These are phyloP conservation scores for Paspalum vaginatum DNA, from an alignment of 176 grass and related monocot genomes.

Conservation along the genomic window DNA sequence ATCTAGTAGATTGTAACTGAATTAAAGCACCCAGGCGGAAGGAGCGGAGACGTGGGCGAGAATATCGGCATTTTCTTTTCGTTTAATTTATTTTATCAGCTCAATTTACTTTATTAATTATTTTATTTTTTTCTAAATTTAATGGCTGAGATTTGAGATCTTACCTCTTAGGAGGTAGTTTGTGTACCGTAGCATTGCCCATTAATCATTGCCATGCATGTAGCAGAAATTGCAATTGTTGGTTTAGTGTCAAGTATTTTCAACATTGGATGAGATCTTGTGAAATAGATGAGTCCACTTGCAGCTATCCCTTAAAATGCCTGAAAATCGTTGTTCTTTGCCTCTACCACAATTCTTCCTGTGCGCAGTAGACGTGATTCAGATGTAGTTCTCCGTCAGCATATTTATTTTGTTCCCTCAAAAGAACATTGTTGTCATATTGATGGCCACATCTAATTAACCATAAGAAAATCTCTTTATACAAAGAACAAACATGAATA, in stretches of 20 bases:
- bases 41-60: no score
- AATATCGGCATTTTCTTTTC: no score
- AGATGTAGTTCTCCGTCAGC: background rate
- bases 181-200: no score
- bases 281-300: slow-evolving; percentile 10
- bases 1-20: no score
- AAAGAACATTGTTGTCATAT: background rate
- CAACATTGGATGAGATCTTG: background rate
- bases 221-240: background rate
- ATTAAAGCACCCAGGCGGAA: no score
- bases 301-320: background rate
- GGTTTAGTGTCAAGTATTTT: slow-evolving; percentile 7
- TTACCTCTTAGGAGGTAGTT: no score
- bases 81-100: no score
- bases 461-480: background rate
- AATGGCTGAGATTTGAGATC: no score
- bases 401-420: background rate
- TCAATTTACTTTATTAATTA: no score
- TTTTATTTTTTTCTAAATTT: no score
- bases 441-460: slow-evolving; percentile 11
- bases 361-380: background rate
- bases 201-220: no score
- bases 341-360: background rate
- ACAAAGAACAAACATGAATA: slow-evolving; percentile 14
- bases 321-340: background rate